Evolutionary conservation across 495 filamentous ascomycete species (phyloP).

Genomic region (Daldinia loculata): DNA sequence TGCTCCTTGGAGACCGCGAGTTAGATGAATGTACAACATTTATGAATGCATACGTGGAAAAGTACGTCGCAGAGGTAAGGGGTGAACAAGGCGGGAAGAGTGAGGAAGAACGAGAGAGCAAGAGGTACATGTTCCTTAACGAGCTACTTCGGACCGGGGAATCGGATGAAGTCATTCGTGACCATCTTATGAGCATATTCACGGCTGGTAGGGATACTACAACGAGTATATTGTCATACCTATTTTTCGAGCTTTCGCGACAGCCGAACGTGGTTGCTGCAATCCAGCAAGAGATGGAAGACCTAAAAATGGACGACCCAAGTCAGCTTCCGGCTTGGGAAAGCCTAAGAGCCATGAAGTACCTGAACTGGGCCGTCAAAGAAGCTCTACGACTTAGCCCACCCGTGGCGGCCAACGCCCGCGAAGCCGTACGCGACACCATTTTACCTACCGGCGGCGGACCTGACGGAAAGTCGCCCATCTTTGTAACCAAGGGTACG

Average conservation of each 20-base stretch:
- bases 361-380: slow-evolving; percentile 59
- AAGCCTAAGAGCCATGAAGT: slow-evolving; percentile 58
- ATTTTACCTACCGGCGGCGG: slow-evolving; percentile 61
- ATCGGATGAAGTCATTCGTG: slow-evolving; percentile 49
- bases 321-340: slow-evolving; percentile 53
- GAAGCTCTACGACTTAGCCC: slow-evolving; percentile 67
- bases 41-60: slow-evolving; percentile 53
- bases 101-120: slow-evolving; percentile 25
- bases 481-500: slow-evolving; percentile 56
- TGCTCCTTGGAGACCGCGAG: slow-evolving; percentile 59
- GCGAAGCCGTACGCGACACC: slow-evolving; percentile 61
- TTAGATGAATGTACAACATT: slow-evolving; percentile 53
- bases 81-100: slow-evolving; percentile 27
- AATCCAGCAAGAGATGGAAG: slow-evolving; percentile 58
- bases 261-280: slow-evolving; percentile 58
- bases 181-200: slow-evolving; percentile 62
- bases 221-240: slow-evolving; percentile 63
- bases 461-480: slow-evolving; percentile 54
- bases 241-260: slow-evolving; percentile 69
- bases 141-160: slow-evolving; percentile 54
- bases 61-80: slow-evolving; percentile 52
- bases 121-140: slow-evolving; percentile 61
- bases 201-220: slow-evolving; percentile 70
- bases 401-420: slow-evolving; percentile 63
- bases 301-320: slow-evolving; percentile 22